Evolutionary conservation across 768 basidiomycete species (phyloP), one percentile per base, ranked within the genome.

Genomic region (Hypsizygus marmoreus): DNA sequence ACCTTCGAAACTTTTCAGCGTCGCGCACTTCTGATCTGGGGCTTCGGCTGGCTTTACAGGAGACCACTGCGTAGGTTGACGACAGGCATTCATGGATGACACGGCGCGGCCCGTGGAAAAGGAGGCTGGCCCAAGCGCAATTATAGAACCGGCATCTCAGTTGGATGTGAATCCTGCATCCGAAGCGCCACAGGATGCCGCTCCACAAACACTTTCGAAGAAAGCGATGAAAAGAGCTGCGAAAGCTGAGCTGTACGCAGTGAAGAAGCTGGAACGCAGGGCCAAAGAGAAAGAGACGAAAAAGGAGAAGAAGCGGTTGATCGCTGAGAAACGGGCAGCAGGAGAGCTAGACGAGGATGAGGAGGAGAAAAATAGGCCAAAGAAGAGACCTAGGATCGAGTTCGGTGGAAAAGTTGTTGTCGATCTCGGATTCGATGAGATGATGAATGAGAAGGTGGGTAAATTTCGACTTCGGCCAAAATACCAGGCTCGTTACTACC

Each of bases 361-460:
- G n/a, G 68, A 69, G 17, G 62, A 68, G 36, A 69, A 59, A 49
- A 67, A 60, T 26, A 65, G 65, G 51, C 65, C 56, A 54, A 68
- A 60, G 53, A 79, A 72, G 72, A 71, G 65, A 60, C 63, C 61
- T 22, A 69, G 62, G 46, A 49, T 73, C 31, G 54, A 68, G 36
- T 84, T 81, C 53, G 75, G 79, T 5, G 90, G 87, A 16, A 77
- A 75, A 47, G 76, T 93, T 3, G 80, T 91, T 25, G 65, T 98
- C 14, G 97, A 99, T 69, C 74, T 97, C 13, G 91, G 85, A 7
- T 97, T 97, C 63, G 95, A 98, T 62, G 81, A 94, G 33, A 73
- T 84, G 68, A 97, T 98, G 95, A 82, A 73, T 46, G 92, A 95
- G 51, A 91, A 94, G 73, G 94, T 95, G 65, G 54, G 84, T 65